Base-by-base conservation (phyloP, 108 stramenopile species). In the Cyclotella choctawhatcheeana region DNA sequence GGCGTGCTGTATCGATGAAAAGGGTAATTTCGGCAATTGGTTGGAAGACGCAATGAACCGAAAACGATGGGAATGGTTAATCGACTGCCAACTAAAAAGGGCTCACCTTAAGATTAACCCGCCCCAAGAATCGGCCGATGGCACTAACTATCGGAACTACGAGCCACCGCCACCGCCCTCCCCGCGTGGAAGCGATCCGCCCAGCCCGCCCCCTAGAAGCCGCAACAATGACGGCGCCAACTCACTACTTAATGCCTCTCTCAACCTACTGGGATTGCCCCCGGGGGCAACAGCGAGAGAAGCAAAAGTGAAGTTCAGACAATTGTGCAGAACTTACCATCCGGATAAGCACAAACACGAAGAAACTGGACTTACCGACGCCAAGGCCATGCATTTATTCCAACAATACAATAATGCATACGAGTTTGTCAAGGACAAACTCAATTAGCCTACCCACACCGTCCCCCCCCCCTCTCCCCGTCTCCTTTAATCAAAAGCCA, bases 331-430 rank as follows among this genome's bases (percentile, higher is more conserved):
- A 4, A n/a, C 4, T n/a, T 48, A n/a, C 17, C 47, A 48, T n/a
- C 47, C 47, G 18, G 47, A 48, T 48, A 48, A 48, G 18, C 47
- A 48, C 47, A 48, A 48, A 4, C 17, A 10, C 8, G 18, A 10
- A n/a, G 4, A n/a, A 8, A 48, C 47, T 48, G 47, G 47, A 10
- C 47, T 48, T n/a, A 48, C 47, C n/a, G 16, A 48, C 47, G 4
- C n/a, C 47, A 10, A 48, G 18, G 47, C 47, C 8, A 10, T n/a
- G 18, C 16, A 8, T 4, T 4, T n/a, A 4, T 48, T 48, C 47
- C 47, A 48, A 48, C 47, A 17, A n/a, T n/a, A n/a, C 17, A 48
- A 48, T n/a, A 48, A 48, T n/a, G 47, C 47, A 10, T 48, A 48
- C n/a, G 17, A 48, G 18, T 48, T 48, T n/a, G 47, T 48, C 17